phyloP scores from a whole-genome alignment of 2,329 filamentous ascomycete species.

The Gnomoniopsis sp. region DNA sequence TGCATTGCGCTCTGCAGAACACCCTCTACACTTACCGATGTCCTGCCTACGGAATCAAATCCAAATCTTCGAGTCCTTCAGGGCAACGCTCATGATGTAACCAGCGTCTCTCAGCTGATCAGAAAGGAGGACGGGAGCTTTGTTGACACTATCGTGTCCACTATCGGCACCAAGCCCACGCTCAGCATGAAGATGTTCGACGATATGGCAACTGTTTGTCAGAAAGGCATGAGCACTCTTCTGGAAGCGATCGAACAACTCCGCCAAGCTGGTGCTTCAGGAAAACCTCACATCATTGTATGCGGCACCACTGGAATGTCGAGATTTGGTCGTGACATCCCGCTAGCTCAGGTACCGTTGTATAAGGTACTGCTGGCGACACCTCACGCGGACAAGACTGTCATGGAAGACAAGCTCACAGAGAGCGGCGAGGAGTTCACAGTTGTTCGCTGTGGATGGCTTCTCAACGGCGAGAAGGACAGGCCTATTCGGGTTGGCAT shows the following conservation, averaged over 20 bases:
- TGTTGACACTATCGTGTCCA: constrained; percentile 44
- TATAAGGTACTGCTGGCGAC: constrained; percentile 35
- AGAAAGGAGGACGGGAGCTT: constrained; percentile 26
- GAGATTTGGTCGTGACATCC: constrained; percentile 35
- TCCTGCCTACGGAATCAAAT: constrained; percentile 27
- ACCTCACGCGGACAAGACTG: constrained; percentile 41
- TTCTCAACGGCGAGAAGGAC: constrained; percentile 24
- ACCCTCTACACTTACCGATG: constrained; percentile 42
- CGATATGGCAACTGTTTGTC: constrained; percentile 47
- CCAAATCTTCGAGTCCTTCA: constrained; percentile 40
- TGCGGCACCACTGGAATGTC: constrained; percentile 42
- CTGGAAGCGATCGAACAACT: constrained; percentile 34
- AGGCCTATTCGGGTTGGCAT: constrained; percentile 34
- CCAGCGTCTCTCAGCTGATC: constrained; percentile 34
- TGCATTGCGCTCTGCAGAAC: constrained; percentile 49
- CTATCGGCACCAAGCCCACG: constrained; percentile 40
- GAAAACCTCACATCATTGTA: constrained; percentile 34
- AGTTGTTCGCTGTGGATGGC: constrained; percentile 29
- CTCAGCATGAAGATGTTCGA: constrained; percentile 31
- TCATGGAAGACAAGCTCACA: constrained; percentile 38
- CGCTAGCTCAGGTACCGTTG: constrained; percentile 35
- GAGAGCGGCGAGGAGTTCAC: constrained; percentile 27
- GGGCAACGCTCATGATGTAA: constrained; percentile 45
- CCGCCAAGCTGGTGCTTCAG: constrained; percentile 24
- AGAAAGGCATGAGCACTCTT: constrained; percentile 39